Evolutionary conservation across 2,329 filamentous ascomycete species (phyloP), one percentile per base, ranked within the genome.

Genomic region (Cordyceps cateniannulata): DNA sequence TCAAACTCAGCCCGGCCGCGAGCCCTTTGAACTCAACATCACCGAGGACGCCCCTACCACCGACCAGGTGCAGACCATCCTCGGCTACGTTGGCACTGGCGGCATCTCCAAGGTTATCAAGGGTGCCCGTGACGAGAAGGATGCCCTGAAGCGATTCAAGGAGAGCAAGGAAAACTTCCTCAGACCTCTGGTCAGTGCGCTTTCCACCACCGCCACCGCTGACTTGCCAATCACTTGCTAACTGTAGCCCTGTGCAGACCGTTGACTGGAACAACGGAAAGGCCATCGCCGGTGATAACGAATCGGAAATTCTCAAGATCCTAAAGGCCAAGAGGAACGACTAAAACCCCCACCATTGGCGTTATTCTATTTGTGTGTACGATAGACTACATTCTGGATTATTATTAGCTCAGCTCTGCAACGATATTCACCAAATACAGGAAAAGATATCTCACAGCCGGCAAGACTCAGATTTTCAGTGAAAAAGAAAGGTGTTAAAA

Each of bases 221-320:
- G n/a, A 55, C 24, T 18, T 47, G 51, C 48, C 14, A 38, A 32
- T 42, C 40, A 22, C 2, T 3, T 35, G 51, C 62, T 65, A 47
- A 64, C 55, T 10, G 16, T 18, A 25, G 7, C 14, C 56, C 49
- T 42, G 24, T 40, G 29, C 64, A 81, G 83, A 77, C 88, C 62
- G 93, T 98, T 57, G 93, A 98, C 73, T 98, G 95, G 95, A 91
- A 89, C 72, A 93, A 93, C 73, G 95, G 93, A 65, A 89, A 86
- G 73, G 93, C 87, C 51, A 79, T 89, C 77, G 78, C 85, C 27
- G 90, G 91, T 22, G 90, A 90, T 55, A 87, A 89, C 65, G 88
- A 96, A 77, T 96, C 91, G 18, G 89, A 93, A 77, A 97, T 98
- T 63, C 75, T 96, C 70, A 91, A 89, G 75, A 81, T 96, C 75